These are phyloP conservation scores for Apophysomyces sp. DNA, from an alignment of 371 early-diverging fungal genomes.

Conservation along the genomic window DNA sequence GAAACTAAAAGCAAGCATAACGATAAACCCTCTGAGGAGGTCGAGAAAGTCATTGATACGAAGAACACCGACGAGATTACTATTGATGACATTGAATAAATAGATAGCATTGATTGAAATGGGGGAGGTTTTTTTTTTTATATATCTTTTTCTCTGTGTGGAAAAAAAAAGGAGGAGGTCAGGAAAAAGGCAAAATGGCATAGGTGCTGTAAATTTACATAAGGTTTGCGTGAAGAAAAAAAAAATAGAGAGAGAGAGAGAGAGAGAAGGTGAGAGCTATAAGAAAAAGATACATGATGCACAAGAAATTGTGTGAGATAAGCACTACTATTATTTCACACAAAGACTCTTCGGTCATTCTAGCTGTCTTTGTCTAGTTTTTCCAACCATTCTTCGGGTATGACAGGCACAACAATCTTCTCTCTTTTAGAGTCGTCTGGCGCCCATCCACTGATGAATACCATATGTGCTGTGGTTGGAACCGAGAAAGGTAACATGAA, in stretches of 20 bases:
- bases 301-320: neutral
- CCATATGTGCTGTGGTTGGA: slow-evolving; percentile 45
- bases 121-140: too few relatives aligned
- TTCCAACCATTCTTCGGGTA: slow-evolving; percentile 55
- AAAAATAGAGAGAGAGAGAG: neutral
- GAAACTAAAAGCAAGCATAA: too few relatives aligned
- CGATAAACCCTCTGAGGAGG: too few relatives aligned
- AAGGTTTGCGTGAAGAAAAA: neutral
- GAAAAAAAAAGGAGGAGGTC: too few relatives aligned
- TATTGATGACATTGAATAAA: neutral
- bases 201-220: neutral
- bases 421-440: slow-evolving; percentile 1
- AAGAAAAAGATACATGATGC: neutral
- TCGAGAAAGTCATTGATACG: neutral
- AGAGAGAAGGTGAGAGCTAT: neutral
- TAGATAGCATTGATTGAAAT: neutral
- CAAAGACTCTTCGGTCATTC: slow-evolving; percentile 5
- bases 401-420: slow-evolving; percentile 29
- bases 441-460: slow-evolving; percentile 18
- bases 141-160: too few relatives aligned
- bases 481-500: slow-evolving; percentile 57
- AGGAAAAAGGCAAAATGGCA: neutral
- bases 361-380: slow-evolving; percentile 34
- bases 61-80: neutral
- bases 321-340: slow-evolving; percentile 1